These are phyloP conservation scores for Polyporus tsugae DNA, from an alignment of 1,284 basidiomycete genomes.

Conservation along the genomic window DNA sequence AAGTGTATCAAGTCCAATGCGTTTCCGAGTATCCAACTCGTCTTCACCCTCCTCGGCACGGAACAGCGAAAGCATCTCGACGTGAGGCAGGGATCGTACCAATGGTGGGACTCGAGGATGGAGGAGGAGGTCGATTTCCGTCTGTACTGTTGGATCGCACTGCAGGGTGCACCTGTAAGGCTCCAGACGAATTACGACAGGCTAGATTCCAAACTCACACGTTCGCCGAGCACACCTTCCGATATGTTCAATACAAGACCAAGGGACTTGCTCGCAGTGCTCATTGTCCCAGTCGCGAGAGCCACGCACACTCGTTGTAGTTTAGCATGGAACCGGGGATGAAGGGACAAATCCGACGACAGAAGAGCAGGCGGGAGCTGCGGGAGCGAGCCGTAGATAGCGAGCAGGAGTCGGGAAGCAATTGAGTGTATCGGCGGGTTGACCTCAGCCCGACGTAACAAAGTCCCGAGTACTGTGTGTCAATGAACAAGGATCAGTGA, in stretches of 20 bases:
- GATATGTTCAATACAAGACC: constrained; percentile 51
- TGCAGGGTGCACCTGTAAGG: constrained; percentile 20
- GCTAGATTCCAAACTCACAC: constrained; percentile 29
- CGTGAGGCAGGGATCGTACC: constrained; percentile 69
- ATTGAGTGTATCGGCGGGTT: constrained; percentile 64
- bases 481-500: constrained; percentile 7
- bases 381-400: constrained; percentile 63
- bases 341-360: constrained; percentile 59
- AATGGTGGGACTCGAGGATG: constrained; percentile 82
- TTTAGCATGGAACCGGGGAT: constrained; percentile 51
- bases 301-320: constrained; percentile 58
- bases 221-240: constrained; percentile 16
- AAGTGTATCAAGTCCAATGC: constrained; percentile 46
- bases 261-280: constrained; percentile 66
- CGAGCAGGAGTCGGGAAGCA: constrained; percentile 62
- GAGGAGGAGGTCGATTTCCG: constrained; percentile 67
- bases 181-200: not conserved
- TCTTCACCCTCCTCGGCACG: constrained; percentile 68
- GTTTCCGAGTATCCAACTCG: constrained; percentile 56
- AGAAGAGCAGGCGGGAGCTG: constrained; percentile 62
- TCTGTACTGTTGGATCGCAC: constrained; percentile 38
- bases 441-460: constrained; percentile 60
- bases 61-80: constrained; percentile 68
- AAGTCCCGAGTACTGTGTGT: constrained; percentile 38
- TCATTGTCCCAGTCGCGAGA: constrained; percentile 59